A percentile compares a stretch with the other conserved stretches of the same genome.
Conservation (phyloP, 1,139 yeast species). For the Zygoascus meyerae region DNA sequence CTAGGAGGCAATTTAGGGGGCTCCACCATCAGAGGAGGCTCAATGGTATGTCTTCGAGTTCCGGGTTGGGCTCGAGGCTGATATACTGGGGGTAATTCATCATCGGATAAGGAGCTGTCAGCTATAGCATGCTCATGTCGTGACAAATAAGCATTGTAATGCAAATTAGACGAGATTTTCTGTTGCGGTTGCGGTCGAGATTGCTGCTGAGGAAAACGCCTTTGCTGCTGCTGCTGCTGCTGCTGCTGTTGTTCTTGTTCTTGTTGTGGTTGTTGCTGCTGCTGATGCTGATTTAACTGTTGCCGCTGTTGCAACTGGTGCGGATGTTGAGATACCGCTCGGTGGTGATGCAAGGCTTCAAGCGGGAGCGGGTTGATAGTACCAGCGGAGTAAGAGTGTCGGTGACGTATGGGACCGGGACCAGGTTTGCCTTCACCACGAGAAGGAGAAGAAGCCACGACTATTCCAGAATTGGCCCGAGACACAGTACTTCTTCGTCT, state of each 20-base stretch:
- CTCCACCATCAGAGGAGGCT: conserved; percentile 10
- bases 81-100: not conserved
- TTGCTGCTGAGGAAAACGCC: not conserved
- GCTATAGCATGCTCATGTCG: conserved; percentile 1
- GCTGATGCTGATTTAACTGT: not conserved
- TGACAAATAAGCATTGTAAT: not conserved
- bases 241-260: not conserved
- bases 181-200: not conserved
- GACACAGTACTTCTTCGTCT: conserved; percentile 9
- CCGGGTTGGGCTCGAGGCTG: not conserved
- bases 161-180: not conserved
- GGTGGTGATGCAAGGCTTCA: not conserved
- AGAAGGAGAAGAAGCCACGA: not conserved
- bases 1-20: conserved; percentile 7
- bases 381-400: conserved; percentile 17
- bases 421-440: not conserved
- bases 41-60: conserved; percentile 14
- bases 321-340: not conserved
- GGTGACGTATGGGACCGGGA: conserved; percentile 7
- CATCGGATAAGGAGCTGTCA: conserved; percentile 2
- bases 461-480: not conserved
- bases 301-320: not conserved
- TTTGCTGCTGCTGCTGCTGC: not conserved
- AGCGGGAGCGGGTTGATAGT: conserved; percentile 2
- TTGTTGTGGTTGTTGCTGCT: not conserved